phyloP scores from a whole-genome alignment of 768 basidiomycete genomes.

The Auricularia cornea region DNA sequence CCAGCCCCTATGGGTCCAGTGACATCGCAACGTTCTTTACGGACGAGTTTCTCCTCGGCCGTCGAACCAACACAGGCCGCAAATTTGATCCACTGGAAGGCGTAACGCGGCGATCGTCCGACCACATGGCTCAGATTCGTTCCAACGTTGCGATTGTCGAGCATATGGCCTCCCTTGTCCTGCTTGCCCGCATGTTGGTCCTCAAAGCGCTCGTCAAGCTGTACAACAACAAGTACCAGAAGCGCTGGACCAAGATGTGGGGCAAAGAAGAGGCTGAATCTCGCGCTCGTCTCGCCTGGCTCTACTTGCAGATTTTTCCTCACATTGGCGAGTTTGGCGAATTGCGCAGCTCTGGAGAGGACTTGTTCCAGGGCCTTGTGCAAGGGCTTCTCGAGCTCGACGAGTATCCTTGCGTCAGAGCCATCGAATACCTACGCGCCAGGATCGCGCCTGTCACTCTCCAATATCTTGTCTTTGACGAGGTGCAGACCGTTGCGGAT shows the following conservation, averaged over 20 bases:
- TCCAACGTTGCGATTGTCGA: neutral
- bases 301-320: neutral
- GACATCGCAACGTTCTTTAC: neutral
- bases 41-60: neutral
- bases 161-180: neutral
- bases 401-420: neutral
- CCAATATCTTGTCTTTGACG: neutral
- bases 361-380: neutral
- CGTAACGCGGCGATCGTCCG: neutral
- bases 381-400: neutral
- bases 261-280: too few species aligned
- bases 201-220: neutral
- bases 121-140: neutral
- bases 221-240: neutral
- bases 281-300: neutral
- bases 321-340: neutral
- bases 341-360: neutral
- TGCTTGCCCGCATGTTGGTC: neutral
- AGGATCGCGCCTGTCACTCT: neutral
- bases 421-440: neutral
- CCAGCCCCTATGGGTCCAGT: neutral
- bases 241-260: neutral
- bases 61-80: neutral
- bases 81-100: neutral
- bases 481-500: neutral